Conservation (phyloP, 306 rosid genomes). For the Abrus pulchellus region DNA sequence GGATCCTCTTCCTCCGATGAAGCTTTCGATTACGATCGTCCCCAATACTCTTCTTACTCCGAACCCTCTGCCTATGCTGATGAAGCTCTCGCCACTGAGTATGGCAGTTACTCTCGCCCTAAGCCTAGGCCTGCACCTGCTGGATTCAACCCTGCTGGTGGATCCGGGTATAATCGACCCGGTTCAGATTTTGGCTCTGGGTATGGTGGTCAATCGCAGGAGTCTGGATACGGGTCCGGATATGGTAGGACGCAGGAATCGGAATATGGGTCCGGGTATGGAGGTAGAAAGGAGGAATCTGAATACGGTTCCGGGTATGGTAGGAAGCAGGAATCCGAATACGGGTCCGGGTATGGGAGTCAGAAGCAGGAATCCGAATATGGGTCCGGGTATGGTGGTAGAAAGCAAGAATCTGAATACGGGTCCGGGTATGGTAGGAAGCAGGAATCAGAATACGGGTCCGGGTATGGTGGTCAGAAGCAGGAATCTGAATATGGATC, state of each 20-base stretch:
- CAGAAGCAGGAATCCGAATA: constrained; percentile 39
- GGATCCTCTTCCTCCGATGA: constrained; percentile 51
- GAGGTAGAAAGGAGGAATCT: constrained; percentile 5
- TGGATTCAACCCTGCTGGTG: constrained; percentile 38
- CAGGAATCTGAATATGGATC: constrained; percentile 6
- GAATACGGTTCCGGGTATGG: constrained; percentile 30
- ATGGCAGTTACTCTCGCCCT: constrained; percentile 73
- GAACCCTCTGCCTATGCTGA: constrained; percentile 81
- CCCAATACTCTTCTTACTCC: constrained; percentile 60
- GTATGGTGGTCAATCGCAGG: not conserved
- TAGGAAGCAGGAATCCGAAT: constrained; percentile 13
- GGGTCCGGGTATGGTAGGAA: constrained; percentile 40
- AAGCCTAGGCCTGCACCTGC: constrained; percentile 63
- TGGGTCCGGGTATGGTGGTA: constrained; percentile 14
- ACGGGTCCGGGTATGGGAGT: constrained; percentile 43
- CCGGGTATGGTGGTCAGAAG: constrained; percentile 39
- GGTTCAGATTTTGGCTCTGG: constrained; percentile 5
- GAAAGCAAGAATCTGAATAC: not conserved
- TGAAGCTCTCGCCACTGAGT: constrained; percentile 73
- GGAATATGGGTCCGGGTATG: constrained; percentile 47
- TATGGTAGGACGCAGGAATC: constrained; percentile 31
- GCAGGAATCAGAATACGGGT: constrained; percentile 21
- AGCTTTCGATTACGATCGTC: constrained; percentile 77
- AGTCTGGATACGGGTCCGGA: constrained; percentile 19
- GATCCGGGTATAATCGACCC: not conserved